Evolutionary conservation across 805 yeast genomes (phyloP).

Genomic region (Zygoascus ofunaensis): DNA sequence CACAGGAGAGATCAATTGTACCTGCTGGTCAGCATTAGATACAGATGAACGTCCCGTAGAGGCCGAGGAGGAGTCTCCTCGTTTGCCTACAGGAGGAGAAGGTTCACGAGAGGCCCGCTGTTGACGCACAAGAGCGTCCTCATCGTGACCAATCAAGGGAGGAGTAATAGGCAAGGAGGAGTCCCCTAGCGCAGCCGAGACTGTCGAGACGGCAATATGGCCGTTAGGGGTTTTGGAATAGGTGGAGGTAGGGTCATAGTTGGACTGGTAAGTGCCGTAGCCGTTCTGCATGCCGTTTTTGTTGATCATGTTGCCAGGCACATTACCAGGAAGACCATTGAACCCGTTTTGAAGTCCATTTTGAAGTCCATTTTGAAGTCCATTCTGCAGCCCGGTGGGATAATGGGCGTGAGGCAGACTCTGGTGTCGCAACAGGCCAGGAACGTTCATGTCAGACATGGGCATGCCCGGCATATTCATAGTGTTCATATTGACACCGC

Average conservation of each 20-base stretch:
- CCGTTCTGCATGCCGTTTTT: background rate
- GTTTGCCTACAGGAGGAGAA: background rate
- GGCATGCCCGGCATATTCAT: too few species aligned
- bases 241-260: too few species aligned
- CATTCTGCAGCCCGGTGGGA: background rate
- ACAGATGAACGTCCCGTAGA: background rate
- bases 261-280: background rate
- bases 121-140: background rate
- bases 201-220: too few species aligned
- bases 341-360: too few species aligned
- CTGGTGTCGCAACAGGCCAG: constrained; percentile 1
- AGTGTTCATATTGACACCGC: too few species aligned
- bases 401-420: background rate
- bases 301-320: too few species aligned
- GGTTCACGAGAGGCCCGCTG: background rate
- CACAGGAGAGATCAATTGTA: background rate
- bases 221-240: too few species aligned
- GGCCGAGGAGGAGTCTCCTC: background rate
- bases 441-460: too few species aligned
- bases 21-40: background rate
- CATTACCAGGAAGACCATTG: too few species aligned
- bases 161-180: background rate
- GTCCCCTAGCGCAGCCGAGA: background rate
- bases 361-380: background rate
- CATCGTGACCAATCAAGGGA: background rate